phyloP scores from a whole-genome alignment of 2,329 filamentous ascomycete species.

The Sordariomycetes sp. region DNA sequence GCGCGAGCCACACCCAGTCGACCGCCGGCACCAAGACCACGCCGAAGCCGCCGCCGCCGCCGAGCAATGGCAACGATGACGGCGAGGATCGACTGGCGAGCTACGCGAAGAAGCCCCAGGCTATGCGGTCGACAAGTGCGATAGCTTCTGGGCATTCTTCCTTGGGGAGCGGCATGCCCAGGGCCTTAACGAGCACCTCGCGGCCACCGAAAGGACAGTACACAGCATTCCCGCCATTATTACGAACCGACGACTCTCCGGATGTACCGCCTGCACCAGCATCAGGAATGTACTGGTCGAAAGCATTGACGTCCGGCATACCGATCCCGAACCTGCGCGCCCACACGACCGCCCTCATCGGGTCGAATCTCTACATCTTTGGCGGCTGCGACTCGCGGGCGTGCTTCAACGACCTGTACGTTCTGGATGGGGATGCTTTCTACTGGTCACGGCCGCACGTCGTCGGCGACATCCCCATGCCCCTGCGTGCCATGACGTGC shows the following conservation, averaged over 20 bases:
- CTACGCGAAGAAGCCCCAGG: constrained; percentile 23
- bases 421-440: constrained; percentile 61
- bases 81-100: constrained; percentile 1
- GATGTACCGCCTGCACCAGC: constrained; percentile 55
- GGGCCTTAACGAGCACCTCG: constrained; percentile 8
- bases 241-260: constrained; percentile 44
- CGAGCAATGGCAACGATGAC: constrained; percentile 1
- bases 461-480: constrained; percentile 54
- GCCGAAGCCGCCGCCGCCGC: constrained; percentile 13
- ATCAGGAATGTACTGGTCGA: constrained; percentile 66
- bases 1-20: constrained; percentile 26
- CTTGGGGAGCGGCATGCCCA: constrained; percentile 7
- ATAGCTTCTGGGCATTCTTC: constrained; percentile 27
- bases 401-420: constrained; percentile 62
- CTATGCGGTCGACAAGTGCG: constrained; percentile 44
- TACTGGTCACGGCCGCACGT: constrained; percentile 60
- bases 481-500: constrained; percentile 62
- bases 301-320: constrained; percentile 52
- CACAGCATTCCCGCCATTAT: constrained; percentile 46
- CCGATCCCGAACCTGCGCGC: constrained; percentile 54
- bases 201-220: constrained; percentile 28
- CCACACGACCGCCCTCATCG: constrained; percentile 57
- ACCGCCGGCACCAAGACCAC: constrained; percentile 16
- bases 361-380: constrained; percentile 59
- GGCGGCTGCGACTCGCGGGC: constrained; percentile 58